A percentile compares a stretch with the other conserved stretches of the same genome.
These are phyloP conservation scores for Fusarium sp. DNA, from an alignment of 2,329 filamentous ascomycete genomes.

Conservation along the genomic window DNA sequence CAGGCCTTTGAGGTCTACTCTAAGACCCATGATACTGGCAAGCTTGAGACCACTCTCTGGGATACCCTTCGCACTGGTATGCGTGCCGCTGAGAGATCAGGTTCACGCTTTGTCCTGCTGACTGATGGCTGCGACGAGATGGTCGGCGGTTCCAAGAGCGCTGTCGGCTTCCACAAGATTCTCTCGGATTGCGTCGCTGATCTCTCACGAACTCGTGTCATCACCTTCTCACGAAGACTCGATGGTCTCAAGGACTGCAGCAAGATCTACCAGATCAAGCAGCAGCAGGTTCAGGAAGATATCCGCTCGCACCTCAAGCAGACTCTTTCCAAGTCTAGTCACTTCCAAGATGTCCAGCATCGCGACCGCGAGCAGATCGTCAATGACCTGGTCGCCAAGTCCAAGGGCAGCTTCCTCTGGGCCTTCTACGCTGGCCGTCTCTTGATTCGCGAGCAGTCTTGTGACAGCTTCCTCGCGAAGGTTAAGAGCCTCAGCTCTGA, in stretches of 20 bases:
- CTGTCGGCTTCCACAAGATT: constrained; percentile 47
- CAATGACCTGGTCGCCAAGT: constrained; percentile 48
- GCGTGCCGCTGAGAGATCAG: constrained; percentile 46
- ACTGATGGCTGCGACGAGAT: constrained; percentile 55
- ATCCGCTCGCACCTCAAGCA: constrained; percentile 47
- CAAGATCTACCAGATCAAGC: constrained; percentile 50
- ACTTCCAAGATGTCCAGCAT: constrained; percentile 43
- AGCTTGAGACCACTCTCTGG: constrained; percentile 52
- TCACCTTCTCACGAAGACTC: constrained; percentile 53
- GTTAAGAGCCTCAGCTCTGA: constrained; percentile 26
- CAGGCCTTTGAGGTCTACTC: constrained; percentile 45
- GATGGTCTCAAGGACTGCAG: constrained; percentile 47
- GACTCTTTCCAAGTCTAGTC: constrained; percentile 23
- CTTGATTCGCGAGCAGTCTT: constrained; percentile 44
- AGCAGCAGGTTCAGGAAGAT: constrained; percentile 50
- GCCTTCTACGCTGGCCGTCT: constrained; percentile 51
- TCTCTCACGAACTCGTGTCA: constrained; percentile 47
- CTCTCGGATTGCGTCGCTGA: constrained; percentile 49
- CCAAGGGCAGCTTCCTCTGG: constrained; percentile 55
- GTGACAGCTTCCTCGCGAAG: constrained; percentile 13
- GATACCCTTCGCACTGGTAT: constrained; percentile 50
- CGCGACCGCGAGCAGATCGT: constrained; percentile 47
- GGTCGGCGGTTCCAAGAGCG: constrained; percentile 40
- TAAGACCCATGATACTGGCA: constrained; percentile 38
- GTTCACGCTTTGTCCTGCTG: constrained; percentile 50